Conservation (phyloP, 768 basidiomycete genomes). For the Lactarius trivialis region DNA sequence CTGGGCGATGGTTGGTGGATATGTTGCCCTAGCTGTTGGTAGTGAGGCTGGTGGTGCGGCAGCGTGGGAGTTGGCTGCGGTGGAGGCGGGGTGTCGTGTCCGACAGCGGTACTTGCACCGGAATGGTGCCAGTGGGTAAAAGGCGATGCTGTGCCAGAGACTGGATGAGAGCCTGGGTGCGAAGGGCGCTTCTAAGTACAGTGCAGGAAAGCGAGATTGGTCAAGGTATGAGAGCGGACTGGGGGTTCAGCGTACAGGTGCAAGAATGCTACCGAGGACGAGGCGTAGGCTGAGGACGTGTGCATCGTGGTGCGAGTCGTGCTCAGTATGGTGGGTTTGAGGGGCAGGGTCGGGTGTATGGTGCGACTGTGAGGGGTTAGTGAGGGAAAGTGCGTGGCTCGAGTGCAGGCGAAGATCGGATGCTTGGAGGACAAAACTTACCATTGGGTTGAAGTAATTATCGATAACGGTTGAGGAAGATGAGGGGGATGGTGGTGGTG, state of each 20-base stretch:
- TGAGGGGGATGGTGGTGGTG: background rate
- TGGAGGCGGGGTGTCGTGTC: slow-evolving; percentile 16
- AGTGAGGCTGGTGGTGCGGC: slow-evolving; percentile 1
- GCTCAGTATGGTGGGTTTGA: slow-evolving; percentile 5
- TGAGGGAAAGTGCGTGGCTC: background rate
- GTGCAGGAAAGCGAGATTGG: slow-evolving; percentile 3
- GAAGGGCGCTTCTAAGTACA: slow-evolving; percentile 42
- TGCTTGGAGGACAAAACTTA: background rate
- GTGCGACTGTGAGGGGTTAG: slow-evolving; percentile 5
- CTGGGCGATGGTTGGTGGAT: slow-evolving; percentile 8
- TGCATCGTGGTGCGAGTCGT: slow-evolving; percentile 29
- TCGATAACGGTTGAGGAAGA: too few relatives aligned
- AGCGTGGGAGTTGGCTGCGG: slow-evolving; percentile 25
- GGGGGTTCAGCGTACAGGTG: slow-evolving; percentile 41
- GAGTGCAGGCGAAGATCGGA: background rate
- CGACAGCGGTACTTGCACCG: background rate
- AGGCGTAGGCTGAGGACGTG: slow-evolving; percentile 37
- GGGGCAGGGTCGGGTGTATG: background rate
- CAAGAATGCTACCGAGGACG: slow-evolving; percentile 53
- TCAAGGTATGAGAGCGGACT: background rate
- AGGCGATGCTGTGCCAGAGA: slow-evolving; percentile 48
- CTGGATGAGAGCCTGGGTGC: slow-evolving; percentile 36
- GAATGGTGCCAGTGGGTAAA: slow-evolving; percentile 33
- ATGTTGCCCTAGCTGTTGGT: slow-evolving; percentile 2
- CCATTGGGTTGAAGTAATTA: background rate